phyloP scores from a whole-genome alignment of 2,329 filamentous ascomycete species.

The Fonsecaea erecta region DNA sequence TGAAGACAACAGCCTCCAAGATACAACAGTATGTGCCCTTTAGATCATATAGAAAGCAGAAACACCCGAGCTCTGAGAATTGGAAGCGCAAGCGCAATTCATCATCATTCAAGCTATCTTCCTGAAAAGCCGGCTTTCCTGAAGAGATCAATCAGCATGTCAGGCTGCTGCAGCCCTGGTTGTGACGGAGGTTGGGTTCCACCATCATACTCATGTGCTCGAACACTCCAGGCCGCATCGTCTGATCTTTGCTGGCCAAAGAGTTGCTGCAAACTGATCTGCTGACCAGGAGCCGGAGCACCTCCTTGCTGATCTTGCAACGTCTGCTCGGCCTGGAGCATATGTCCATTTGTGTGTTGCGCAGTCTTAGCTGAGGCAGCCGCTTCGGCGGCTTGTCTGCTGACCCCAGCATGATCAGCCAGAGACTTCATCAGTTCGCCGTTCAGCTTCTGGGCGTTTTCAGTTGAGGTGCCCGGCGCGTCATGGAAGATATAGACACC shows the following conservation, averaged over 20 bases:
- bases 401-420: constrained; percentile 57
- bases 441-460: constrained; percentile 54
- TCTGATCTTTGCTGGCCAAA: constrained; percentile 60
- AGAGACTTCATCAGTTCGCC: constrained; percentile 58
- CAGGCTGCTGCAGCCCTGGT: constrained; percentile 35
- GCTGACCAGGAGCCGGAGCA: constrained; percentile 54
- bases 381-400: constrained; percentile 51
- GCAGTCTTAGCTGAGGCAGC: constrained; percentile 41
- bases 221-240: constrained; percentile 57
- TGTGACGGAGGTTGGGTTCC: constrained; percentile 5
- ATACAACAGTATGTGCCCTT: background rate
- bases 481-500: constrained; percentile 70
- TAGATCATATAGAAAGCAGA: background rate
- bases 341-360: constrained; percentile 40
- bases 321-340: constrained; percentile 47
- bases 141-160: constrained; percentile 51
- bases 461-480: constrained; percentile 59
- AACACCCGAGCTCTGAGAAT: background rate
- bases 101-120: constrained; percentile 18
- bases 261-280: constrained; percentile 58
- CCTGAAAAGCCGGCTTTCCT: constrained; percentile 48
- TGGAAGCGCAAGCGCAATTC: background rate
- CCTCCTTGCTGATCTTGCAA: constrained; percentile 24
- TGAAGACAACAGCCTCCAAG: background rate
- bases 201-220: constrained; percentile 47